Evolutionary conservation across 139 green algal species (phyloP), one percentile per base, ranked within the genome.

Genomic region (Deuterostichococcus epilithicus): DNA sequence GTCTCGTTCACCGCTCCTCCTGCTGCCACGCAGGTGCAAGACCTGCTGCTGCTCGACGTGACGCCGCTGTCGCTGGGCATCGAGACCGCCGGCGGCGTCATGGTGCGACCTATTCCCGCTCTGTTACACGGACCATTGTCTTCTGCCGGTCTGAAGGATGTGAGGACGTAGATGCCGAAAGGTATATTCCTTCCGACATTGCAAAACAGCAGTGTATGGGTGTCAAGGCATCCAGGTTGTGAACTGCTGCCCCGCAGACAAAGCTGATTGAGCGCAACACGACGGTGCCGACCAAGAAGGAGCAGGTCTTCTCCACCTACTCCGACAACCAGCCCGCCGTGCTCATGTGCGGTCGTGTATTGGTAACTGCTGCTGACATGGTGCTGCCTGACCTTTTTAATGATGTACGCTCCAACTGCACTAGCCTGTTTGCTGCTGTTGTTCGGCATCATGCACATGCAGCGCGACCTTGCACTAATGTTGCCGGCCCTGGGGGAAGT

Each of bases 271-370:
- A 86, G 2, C 90, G 96, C 63, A 99, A 99, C 90, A 99, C 96
- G 70, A 99, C 96, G 72, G 93, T 99, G 70, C 96, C 96, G 70
- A 97, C 93, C 73, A 99, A 99, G 92, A 99, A 99, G 90, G 96
- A 99, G 90, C 94, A 99, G 90, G 88, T 98, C 2, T 99, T 99
- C 92, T 97, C 90, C 38, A 99, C 96, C 37, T 99, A 97, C 87
- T 88, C 87, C 18, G 95, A 99, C 89, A 99, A 99, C 91, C 96
- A 99, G 92, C 94, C 96, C 0, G 95, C 90, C 33, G 95, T 99
- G 83, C 90, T 98, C 39, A 97, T 97, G 78, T 63, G 52, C 5
- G 52, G 26, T 28, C 28, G 8, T 52, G 73, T 87, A 79, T 68
- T 81, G 82, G 47, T 30, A 34, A n/a, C 73, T 78, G 58, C 0